Percentiles rank a stretch among this genome's conserved stretches.
phyloP scores from a whole-genome alignment of 768 basidiomycete species.

The Leucosporidium yakuticum region DNA sequence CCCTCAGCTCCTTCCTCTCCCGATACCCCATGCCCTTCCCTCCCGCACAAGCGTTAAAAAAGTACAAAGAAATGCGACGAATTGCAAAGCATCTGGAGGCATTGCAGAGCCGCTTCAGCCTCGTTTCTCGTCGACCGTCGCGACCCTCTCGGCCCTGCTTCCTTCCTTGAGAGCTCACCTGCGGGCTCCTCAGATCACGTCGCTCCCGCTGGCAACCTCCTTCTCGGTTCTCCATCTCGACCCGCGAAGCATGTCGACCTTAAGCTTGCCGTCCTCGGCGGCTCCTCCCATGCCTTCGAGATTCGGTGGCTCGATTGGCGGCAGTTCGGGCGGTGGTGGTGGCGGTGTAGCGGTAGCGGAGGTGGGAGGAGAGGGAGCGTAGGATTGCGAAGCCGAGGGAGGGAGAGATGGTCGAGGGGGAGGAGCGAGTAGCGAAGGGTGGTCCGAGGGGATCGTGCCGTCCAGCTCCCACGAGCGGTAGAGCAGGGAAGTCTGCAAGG shows the following conservation, averaged over 20 bases:
- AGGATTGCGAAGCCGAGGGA: neutral
- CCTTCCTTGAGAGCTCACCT: too few species aligned
- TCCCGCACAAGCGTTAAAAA: too few species aligned
- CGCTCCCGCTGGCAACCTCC: constrained; percentile 1
- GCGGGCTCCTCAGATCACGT: neutral
- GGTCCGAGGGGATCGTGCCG: neutral
- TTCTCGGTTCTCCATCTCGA: constrained; percentile 2
- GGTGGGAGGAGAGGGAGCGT: neutral
- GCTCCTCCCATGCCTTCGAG: neutral
- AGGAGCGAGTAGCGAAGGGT: neutral
- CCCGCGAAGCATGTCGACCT: neutral
- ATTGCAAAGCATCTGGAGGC: too few species aligned
- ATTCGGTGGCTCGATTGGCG: neutral
- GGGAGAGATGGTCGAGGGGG: neutral
- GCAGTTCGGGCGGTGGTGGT: neutral
- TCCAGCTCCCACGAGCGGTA: neutral
- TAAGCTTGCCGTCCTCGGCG: neutral
- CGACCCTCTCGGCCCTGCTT: too few species aligned
- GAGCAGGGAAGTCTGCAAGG: neutral
- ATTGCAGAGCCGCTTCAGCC: too few species aligned
- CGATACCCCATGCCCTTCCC: too few species aligned
- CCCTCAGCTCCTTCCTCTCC: too few species aligned
- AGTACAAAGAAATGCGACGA: too few species aligned
- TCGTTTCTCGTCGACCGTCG: too few species aligned
- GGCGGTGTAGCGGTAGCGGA: neutral